Conservation (phyloP, 768 basidiomycete genomes). For the Mycena crocata region DNA sequence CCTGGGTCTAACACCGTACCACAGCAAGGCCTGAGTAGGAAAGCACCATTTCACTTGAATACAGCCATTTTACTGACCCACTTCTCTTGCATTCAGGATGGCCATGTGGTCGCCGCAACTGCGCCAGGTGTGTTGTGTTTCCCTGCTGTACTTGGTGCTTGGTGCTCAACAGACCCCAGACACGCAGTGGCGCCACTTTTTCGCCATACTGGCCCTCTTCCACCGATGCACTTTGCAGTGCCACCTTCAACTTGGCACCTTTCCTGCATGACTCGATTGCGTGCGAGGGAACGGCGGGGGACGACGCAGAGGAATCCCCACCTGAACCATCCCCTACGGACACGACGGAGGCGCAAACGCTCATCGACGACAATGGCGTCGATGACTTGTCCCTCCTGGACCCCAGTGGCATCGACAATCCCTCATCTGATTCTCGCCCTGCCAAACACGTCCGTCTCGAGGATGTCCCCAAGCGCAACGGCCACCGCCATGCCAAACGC, state of each 20-base stretch:
- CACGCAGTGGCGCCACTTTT: conserved; percentile 4
- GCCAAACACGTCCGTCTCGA: neutral
- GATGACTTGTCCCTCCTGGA: neutral
- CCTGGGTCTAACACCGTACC: conserved; percentile 2
- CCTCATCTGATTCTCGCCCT: neutral
- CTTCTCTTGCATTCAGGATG: neutral
- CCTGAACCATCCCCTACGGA: too few species aligned
- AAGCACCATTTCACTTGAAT: neutral
- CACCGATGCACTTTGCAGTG: neutral
- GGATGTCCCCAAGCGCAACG: neutral
- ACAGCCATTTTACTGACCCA: neutral
- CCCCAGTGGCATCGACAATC: too few species aligned
- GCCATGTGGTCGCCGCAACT: neutral
- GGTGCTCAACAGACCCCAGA: neutral
- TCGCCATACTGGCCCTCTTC: neutral
- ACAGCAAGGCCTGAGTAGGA: neutral
- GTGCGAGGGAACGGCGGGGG: neutral
- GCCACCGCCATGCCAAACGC: conserved; percentile 4
- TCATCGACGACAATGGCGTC: neutral
- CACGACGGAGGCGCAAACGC: too few species aligned
- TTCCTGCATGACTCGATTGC: neutral
- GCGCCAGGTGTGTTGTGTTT: neutral
- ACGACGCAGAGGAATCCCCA: neutral
- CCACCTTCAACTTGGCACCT: neutral
- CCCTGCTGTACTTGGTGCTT: too few species aligned